Conservation (phyloP, 192 early-diverging fungal genomes). For the Powellomyces hirtus region DNA sequence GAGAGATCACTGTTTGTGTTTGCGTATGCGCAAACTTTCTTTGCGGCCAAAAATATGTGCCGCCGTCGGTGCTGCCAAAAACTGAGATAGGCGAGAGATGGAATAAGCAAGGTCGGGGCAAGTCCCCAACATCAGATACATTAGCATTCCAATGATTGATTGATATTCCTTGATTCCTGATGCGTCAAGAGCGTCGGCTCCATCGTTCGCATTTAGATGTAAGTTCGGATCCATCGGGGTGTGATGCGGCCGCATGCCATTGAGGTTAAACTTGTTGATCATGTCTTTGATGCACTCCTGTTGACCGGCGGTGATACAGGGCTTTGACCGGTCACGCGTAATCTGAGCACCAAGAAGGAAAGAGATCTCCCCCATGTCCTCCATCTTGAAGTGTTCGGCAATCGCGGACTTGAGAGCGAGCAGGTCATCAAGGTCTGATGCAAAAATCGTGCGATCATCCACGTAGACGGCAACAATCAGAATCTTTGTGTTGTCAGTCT, state of each 20-base stretch:
- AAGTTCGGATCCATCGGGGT: neutral
- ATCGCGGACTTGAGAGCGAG: neutral
- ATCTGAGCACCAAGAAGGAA: neutral
- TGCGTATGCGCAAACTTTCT: no score
- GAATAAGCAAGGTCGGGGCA: no score
- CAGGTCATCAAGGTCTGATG: neutral
- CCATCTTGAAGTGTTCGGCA: neutral
- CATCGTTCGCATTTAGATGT: no score
- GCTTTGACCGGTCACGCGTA: neutral
- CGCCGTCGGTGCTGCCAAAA: no score
- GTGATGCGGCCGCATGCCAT: neutral
- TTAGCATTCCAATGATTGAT: no score
- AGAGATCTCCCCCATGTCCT: neutral
- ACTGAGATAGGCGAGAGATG: no score
- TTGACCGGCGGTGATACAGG: slow-evolving; percentile 9
- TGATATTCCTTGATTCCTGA: no score
- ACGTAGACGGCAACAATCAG: slow-evolving; percentile 36
- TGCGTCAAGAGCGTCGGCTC: no score
- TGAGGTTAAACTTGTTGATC: neutral
- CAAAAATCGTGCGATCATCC: slow-evolving; percentile 30
- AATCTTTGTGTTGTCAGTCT: neutral
- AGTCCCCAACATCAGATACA: no score
- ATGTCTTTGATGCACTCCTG: slow-evolving; percentile 1
- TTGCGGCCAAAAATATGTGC: no score
- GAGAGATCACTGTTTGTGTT: no score